A percentile compares a stretch with the other conserved stretches of the same genome.
phyloP scores from a whole-genome alignment of 768 basidiomycete genomes.

The Tricholoma saponaceum region DNA sequence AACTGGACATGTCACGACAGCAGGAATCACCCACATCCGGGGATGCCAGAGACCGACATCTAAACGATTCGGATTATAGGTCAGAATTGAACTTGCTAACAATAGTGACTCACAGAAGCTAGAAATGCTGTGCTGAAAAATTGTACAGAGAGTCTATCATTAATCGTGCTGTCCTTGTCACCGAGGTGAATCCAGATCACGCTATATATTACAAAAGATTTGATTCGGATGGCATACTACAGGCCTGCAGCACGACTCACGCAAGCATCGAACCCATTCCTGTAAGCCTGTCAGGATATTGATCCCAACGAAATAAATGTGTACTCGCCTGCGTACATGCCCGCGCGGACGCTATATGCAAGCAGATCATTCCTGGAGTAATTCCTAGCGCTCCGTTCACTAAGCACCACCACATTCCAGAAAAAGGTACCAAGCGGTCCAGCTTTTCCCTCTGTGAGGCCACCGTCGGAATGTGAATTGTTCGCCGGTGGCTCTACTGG shows the following conservation, averaged over 20 bases:
- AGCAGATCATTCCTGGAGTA: constrained; percentile 52
- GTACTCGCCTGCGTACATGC: constrained; percentile 47
- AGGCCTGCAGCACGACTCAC: constrained; percentile 22
- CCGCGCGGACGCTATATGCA: constrained; percentile 52
- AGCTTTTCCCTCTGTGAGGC: constrained; percentile 19
- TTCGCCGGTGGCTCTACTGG: not conserved
- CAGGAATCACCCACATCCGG: constrained; percentile 32
- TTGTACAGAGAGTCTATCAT: constrained; percentile 47
- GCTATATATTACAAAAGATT: too few relatives aligned
- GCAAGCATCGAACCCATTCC: constrained; percentile 44
- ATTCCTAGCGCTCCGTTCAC: constrained; percentile 43
- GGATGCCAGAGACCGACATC: constrained; percentile 63
- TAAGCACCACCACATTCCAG: constrained; percentile 43
- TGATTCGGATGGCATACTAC: too few relatives aligned
- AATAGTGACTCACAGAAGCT: constrained; percentile 33
- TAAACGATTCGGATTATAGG: constrained; percentile 8
- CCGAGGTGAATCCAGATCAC: constrained; percentile 51
- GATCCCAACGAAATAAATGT: not conserved
- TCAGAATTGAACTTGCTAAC: not conserved
- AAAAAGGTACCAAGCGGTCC: constrained; percentile 26
- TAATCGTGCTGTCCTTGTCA: constrained; percentile 33
- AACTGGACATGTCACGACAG: not conserved
- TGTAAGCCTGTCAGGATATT: constrained; percentile 8
- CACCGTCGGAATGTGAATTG: constrained; percentile 1
- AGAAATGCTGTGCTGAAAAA: constrained; percentile 58